Conservation (phyloP, 2,329 filamentous ascomycete genomes). For the Aspergillus sojae region DNA sequence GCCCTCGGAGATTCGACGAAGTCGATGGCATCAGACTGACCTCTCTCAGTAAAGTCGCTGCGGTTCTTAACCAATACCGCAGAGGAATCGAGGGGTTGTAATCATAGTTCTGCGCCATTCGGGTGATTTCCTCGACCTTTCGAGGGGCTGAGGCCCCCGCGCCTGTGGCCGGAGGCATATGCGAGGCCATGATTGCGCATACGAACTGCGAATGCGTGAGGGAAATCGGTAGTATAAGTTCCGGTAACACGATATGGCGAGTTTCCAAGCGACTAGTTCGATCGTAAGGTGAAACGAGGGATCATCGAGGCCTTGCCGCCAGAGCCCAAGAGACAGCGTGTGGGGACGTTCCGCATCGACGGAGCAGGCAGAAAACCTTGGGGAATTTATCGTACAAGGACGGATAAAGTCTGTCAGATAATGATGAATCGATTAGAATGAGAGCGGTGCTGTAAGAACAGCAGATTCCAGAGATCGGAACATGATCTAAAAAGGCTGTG, state of each 20-base stretch:
- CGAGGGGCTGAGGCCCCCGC: slow-evolving; percentile 56
- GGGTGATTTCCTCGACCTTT: slow-evolving; percentile 75
- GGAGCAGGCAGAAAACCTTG: slow-evolving; percentile 1
- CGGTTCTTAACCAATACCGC: slow-evolving; percentile 79
- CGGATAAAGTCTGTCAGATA: not conserved
- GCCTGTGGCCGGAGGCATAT: slow-evolving; percentile 27
- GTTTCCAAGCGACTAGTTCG: not conserved
- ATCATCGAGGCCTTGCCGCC: slow-evolving; percentile 20
- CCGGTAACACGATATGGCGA: too few relatives aligned
- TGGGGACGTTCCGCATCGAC: slow-evolving; percentile 24
- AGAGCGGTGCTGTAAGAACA: not conserved
- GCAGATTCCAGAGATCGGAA: not conserved
- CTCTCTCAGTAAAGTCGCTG: slow-evolving; percentile 78
- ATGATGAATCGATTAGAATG: not conserved
- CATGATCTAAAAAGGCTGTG: not conserved
- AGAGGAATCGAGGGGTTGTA: slow-evolving; percentile 78
- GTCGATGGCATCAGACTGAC: slow-evolving; percentile 50
- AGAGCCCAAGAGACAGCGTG: slow-evolving; percentile 17
- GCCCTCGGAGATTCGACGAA: not conserved
- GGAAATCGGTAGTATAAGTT: not conserved
- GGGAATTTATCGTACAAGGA: not conserved
- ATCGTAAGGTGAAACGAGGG: slow-evolving; percentile 1
- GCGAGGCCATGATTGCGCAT: slow-evolving; percentile 28
- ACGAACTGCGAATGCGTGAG: not conserved
- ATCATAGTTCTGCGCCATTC: slow-evolving; percentile 75